phyloP scores from a whole-genome alignment of 345 rosid genomes.

The Turnera subulata region DNA sequence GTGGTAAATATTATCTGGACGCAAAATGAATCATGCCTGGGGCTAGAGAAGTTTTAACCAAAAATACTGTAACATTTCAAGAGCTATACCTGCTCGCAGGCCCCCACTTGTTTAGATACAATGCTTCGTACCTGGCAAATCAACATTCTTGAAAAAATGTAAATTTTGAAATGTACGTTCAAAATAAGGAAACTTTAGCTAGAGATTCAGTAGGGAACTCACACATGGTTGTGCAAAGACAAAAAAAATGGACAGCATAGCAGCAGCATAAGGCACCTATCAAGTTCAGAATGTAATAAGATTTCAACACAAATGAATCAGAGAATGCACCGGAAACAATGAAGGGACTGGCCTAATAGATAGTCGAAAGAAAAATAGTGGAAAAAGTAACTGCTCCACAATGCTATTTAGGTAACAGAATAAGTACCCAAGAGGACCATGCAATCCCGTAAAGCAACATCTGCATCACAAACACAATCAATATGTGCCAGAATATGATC shows the following conservation, averaged over 20 bases:
- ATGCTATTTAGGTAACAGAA: conserved; percentile 10
- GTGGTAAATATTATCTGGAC: too few species aligned
- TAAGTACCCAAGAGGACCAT: conserved; percentile 76
- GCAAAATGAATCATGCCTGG: too few species aligned
- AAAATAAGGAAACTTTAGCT: background rate
- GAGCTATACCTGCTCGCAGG: conserved; percentile 65
- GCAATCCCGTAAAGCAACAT: conserved; percentile 73
- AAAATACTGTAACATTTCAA: too few species aligned
- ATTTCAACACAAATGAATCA: background rate
- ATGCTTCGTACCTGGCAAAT: conserved; percentile 69
- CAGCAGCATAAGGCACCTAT: conserved; percentile 82
- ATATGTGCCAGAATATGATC: too few species aligned
- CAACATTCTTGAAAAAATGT: background rate
- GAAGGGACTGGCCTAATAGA: background rate
- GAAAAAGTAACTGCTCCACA: background rate
- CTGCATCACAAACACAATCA: conserved; percentile 34
- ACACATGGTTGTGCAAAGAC: conserved; percentile 76
- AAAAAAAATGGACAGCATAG: conserved; percentile 50
- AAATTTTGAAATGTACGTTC: too few species aligned
- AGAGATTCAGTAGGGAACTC: conserved; percentile 30
- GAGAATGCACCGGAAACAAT: background rate
- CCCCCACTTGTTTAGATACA: conserved; percentile 80
- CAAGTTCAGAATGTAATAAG: background rate
- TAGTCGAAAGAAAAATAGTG: background rate
- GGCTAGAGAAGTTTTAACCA: too few species aligned